Percentiles rank a stretch among this genome's conserved stretches.
phyloP scores from a whole-genome alignment of 805 yeast species.

The Saccharomycopsis fermentans region DNA sequence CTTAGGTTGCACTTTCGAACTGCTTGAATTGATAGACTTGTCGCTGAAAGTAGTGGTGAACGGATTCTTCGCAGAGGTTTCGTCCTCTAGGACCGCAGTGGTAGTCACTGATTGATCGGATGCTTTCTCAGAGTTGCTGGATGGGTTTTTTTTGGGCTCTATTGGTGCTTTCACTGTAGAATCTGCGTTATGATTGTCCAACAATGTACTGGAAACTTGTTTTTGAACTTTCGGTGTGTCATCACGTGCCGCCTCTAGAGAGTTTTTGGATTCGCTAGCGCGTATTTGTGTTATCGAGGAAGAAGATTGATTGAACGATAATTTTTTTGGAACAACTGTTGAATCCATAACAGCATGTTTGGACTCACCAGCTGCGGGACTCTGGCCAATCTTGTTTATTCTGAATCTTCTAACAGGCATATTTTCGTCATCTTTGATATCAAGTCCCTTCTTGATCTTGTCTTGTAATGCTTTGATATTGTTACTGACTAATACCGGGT shows the following conservation, averaged over 20 bases:
- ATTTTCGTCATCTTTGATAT: constrained; percentile 13
- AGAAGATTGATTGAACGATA: neutral
- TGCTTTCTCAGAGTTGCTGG: too few relatives aligned
- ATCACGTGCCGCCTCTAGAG: neutral
- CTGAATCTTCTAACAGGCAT: neutral
- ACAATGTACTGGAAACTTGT: neutral
- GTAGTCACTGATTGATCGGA: too few relatives aligned
- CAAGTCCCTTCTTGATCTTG: constrained; percentile 18
- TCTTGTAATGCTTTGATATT: constrained; percentile 19
- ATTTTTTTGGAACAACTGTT: neutral
- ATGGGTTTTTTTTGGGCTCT: too few relatives aligned
- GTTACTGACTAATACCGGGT: constrained; percentile 13
- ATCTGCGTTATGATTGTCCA: too few relatives aligned
- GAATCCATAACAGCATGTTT: neutral
- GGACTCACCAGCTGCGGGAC: neutral
- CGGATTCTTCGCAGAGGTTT: neutral
- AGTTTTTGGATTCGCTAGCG: neutral
- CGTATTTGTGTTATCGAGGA: neutral
- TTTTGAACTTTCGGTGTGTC: neutral
- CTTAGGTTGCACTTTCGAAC: neutral
- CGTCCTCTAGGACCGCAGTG: neutral
- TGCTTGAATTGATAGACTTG: neutral
- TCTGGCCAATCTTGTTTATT: neutral
- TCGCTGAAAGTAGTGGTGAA: neutral
- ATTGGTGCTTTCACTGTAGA: too few relatives aligned